phyloP scores from a whole-genome alignment of 805 yeast species.

The Candida oleophila region DNA sequence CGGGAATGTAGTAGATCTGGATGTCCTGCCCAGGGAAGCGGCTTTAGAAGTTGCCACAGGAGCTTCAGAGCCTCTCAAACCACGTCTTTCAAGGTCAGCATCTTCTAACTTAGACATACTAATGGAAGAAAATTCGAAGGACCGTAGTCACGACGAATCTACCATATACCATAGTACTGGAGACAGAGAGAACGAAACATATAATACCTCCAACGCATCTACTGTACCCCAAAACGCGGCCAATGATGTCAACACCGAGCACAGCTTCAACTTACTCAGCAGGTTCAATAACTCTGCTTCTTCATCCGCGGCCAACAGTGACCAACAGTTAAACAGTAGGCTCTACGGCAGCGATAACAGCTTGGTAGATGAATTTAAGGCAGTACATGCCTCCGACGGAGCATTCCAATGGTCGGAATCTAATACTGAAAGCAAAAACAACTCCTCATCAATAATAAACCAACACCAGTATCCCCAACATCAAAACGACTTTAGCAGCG shows the following conservation, averaged over 20 bases:
- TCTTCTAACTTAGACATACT: constrained; percentile 27
- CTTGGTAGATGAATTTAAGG: constrained; percentile 29
- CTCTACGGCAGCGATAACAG: constrained; percentile 14
- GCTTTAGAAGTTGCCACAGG: constrained; percentile 1
- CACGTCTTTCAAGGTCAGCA: constrained; percentile 20
- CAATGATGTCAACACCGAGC: constrained; percentile 7
- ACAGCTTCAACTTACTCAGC: constrained; percentile 17
- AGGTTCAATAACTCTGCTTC: constrained; percentile 17
- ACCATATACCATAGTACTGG: constrained; percentile 13
- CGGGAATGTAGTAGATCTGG: constrained; percentile 37
- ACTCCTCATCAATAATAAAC: not conserved
- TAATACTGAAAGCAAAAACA: not conserved
- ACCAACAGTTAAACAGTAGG: constrained; percentile 10
- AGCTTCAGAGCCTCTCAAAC: constrained; percentile 1
- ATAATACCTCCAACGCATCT: not conserved
- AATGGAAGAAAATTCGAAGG: constrained; percentile 29
- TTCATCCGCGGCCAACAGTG: constrained; percentile 15
- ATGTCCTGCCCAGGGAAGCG: constrained; percentile 2
- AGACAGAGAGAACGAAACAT: not conserved
- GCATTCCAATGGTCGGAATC: constrained; percentile 29
- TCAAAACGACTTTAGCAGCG: not conserved
- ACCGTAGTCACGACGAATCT: constrained; percentile 12
- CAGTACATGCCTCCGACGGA: constrained; percentile 26
- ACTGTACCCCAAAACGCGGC: not conserved
- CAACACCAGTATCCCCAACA: not conserved